Conservation (phyloP, 208 protist genomes). For the Acanthamoeba castellanii region DNA sequence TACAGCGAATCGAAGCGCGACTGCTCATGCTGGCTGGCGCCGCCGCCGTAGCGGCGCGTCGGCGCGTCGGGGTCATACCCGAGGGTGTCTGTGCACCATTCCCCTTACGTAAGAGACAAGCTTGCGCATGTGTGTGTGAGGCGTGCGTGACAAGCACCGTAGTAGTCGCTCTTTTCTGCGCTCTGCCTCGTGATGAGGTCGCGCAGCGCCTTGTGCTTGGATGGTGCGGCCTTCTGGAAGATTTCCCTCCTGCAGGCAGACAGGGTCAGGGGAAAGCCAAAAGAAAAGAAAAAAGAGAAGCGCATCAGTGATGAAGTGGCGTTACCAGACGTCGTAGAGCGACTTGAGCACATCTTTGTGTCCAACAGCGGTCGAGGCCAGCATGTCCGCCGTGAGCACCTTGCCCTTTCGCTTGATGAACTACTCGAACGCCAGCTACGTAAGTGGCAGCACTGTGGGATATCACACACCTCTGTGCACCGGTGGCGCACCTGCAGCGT, state of each 20-base stretch:
- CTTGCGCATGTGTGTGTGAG: not conserved
- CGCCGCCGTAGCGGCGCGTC: not conserved
- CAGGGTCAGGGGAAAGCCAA: too few species aligned
- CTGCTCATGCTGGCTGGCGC: not conserved
- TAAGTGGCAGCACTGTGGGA: not conserved
- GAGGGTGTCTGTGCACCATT: not conserved
- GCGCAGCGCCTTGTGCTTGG: not conserved
- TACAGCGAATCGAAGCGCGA: conserved; percentile 62
- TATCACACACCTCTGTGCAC: too few species aligned
- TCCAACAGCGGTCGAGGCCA: conserved; percentile 18
- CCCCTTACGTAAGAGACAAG: not conserved
- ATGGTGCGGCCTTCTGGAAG: not conserved
- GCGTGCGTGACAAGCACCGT: not conserved
- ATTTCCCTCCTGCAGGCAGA: not conserved
- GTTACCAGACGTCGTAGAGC: conserved; percentile 35
- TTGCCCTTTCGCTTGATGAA: conserved; percentile 41
- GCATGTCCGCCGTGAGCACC: conserved; percentile 22
- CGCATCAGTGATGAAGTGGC: not conserved
- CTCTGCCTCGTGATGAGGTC: conserved; percentile 8
- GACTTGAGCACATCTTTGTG: conserved; percentile 71
- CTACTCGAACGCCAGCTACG: not conserved
- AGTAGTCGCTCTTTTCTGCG: conserved; percentile 17
- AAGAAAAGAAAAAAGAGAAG: not conserved
- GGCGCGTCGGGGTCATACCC: conserved; percentile 33
- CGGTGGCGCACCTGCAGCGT: conserved; percentile 51